Conservation (phyloP, 345 rosid species). For the Salix exigua region DNA sequence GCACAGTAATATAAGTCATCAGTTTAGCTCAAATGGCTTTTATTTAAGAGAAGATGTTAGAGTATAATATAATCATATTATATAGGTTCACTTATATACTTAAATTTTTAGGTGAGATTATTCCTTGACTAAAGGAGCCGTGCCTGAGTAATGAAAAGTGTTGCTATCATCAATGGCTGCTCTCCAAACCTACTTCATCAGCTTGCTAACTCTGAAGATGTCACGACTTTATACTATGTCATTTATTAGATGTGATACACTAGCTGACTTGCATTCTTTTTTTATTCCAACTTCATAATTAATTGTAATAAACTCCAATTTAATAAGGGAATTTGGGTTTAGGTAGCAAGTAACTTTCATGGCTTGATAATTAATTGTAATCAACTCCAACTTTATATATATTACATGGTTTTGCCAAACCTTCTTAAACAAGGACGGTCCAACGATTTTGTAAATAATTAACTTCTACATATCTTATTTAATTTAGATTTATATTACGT, state of each 20-base stretch:
- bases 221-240: neutral
- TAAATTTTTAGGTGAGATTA: too few relatives aligned
- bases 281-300: neutral
- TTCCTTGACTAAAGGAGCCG: too few relatives aligned
- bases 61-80: too few relatives aligned
- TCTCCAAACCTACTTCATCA: neutral
- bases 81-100: too few relatives aligned
- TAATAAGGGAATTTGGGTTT: neutral
- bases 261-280: neutral
- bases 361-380: too few relatives aligned
- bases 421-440: neutral
- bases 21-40: too few relatives aligned
- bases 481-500: neutral
- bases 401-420: neutral
- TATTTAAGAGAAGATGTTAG: too few relatives aligned
- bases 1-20: too few relatives aligned
- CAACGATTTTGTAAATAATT: neutral
- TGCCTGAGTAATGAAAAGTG: too few relatives aligned
- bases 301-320: neutral
- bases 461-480: neutral
- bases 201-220: neutral
- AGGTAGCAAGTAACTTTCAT: neutral
- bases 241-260: neutral
- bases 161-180: too few relatives aligned
- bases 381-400: too few relatives aligned